Evolutionary conservation across 2,329 filamentous ascomycete species (phyloP), one percentile per base, ranked within the genome.

Genomic region (Fusarium xylarioides): DNA sequence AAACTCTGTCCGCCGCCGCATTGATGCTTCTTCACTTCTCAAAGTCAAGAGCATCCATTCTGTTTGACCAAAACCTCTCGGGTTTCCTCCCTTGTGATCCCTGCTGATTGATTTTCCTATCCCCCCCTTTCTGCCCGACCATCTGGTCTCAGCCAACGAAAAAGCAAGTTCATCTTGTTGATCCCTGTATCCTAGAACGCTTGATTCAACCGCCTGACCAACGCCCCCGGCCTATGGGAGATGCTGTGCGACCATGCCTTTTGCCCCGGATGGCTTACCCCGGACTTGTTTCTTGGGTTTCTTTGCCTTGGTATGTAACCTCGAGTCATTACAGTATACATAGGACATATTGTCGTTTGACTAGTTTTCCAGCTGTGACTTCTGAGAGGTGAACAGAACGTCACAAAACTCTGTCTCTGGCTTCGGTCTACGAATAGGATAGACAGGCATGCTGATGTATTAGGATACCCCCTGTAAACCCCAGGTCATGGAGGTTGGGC

Each of bases 131-230:
- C 56, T 65, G 65, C 66, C 68, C 68, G 63, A 76, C 65, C 73
- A 65, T 70, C 59, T 58, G 60, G 54, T 64, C 57, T 42, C 53
- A 64, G 50, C 62, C 67, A 71, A 74, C 40, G 38, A 69, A 69
- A 54, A 66, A 55, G 66, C 46, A 63, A 40, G 47, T 34, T 38
- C 53, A 49, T 37, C 55, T 63, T 58, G 69, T 26, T 46, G 40
- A 53, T 37, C 57, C 70, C 70, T 75, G 73, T 62, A 75, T 72
- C 63, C 61, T 59, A 74, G 74, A 66, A 76, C 63, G 68, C 75
- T 76, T 71, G 73, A 73, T 77, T 73, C 75, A 76, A 74, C 75
- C 75, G 74, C 74, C 74, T 76, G 75, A 77, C 75, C 75, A 63
- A 43, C 66, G 47, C 57, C 62, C 59, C 62, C 47, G 63, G 57